Conservation (phyloP, 495 filamentous ascomycete genomes). For the Penicillium ucsense region DNA sequence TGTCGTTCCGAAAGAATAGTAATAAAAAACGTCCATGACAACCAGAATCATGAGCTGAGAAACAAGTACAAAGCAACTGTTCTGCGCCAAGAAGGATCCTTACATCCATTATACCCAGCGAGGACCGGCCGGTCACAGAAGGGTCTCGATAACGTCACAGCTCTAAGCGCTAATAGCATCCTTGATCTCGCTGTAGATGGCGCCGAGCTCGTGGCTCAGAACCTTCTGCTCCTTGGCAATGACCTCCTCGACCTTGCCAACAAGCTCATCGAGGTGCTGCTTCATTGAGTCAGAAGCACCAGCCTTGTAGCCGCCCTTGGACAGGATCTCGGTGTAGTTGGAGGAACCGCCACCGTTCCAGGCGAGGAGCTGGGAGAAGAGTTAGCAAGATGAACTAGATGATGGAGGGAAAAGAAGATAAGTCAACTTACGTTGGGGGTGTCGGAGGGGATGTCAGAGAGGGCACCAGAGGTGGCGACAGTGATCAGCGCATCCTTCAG, state of each 20-base stretch:
- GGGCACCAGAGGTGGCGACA: conserved; percentile 70
- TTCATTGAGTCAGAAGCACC: conserved; percentile 12
- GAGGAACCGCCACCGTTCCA: conserved; percentile 96
- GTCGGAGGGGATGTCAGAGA: conserved; percentile 74
- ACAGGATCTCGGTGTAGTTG: conserved; percentile 84
- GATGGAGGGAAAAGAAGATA: neutral
- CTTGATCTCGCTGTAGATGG: conserved; percentile 40
- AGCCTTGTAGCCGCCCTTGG: conserved; percentile 43
- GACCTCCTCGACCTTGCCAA: conserved; percentile 29
- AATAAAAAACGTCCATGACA: conserved; percentile 7
- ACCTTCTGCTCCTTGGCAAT: conserved; percentile 29
- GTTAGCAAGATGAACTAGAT: conserved; percentile 25
- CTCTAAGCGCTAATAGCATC: conserved; percentile 32
- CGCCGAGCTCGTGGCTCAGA: conserved; percentile 29
- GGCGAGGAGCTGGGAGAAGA: conserved; percentile 60
- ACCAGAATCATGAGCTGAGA: conserved; percentile 3
- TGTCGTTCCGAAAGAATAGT: conserved; percentile 5
- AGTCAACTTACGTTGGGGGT: conserved; percentile 60
- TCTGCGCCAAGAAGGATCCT: conserved; percentile 26
- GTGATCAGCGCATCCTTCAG: conserved; percentile 80
- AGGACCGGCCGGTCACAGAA: conserved; percentile 13
- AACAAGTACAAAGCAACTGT: conserved; percentile 13
- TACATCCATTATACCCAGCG: conserved; percentile 22
- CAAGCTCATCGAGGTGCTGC: conserved; percentile 21
- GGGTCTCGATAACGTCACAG: conserved; percentile 9